Percentiles rank a stretch among this genome's conserved stretches.
Conservation (phyloP, 257 asterid genomes). For the Avicennia marina region DNA sequence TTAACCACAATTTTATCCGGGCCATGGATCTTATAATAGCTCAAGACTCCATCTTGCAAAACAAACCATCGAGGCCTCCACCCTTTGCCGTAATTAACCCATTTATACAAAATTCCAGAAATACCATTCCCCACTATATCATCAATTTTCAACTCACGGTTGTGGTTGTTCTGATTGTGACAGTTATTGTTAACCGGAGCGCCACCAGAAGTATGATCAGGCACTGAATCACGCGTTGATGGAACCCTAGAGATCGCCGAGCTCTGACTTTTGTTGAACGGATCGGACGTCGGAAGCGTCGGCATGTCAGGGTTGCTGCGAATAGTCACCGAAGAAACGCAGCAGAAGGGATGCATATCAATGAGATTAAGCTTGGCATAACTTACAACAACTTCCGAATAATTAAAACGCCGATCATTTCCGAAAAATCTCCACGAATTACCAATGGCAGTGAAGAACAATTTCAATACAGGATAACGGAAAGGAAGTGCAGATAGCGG, state of each 20-base stretch:
- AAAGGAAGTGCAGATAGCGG: too few species aligned
- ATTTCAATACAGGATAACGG: too few species aligned
- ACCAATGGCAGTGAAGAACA: not conserved
- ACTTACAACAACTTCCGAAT: not conserved
- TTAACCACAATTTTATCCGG: constrained; percentile 67
- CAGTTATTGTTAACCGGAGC: constrained; percentile 9
- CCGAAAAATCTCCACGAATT: not conserved
- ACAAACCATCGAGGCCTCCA: constrained; percentile 99
- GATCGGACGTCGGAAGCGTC: constrained; percentile 30
- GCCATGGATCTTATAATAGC: constrained; percentile 92
- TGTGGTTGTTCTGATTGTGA: constrained; percentile 28
- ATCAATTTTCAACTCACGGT: constrained; percentile 62
- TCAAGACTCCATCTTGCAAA: constrained; percentile 92
- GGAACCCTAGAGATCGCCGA: constrained; percentile 31
- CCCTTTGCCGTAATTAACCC: constrained; percentile 98
- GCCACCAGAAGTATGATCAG: constrained; percentile 14
- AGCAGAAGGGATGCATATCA: constrained; percentile 45
- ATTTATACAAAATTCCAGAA: constrained; percentile 73
- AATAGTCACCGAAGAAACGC: constrained; percentile 30
- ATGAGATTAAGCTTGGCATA: constrained; percentile 19
- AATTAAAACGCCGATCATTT: constrained; percentile 6
- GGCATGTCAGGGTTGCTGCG: constrained; percentile 28
- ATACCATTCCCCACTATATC: constrained; percentile 88
- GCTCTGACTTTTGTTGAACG: constrained; percentile 12
- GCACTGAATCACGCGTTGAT: constrained; percentile 26